Percentiles rank a stretch among this genome's conserved stretches.
phyloP scores from a whole-genome alignment of 768 basidiomycete genomes.

The Rhodotorula diobovata region DNA sequence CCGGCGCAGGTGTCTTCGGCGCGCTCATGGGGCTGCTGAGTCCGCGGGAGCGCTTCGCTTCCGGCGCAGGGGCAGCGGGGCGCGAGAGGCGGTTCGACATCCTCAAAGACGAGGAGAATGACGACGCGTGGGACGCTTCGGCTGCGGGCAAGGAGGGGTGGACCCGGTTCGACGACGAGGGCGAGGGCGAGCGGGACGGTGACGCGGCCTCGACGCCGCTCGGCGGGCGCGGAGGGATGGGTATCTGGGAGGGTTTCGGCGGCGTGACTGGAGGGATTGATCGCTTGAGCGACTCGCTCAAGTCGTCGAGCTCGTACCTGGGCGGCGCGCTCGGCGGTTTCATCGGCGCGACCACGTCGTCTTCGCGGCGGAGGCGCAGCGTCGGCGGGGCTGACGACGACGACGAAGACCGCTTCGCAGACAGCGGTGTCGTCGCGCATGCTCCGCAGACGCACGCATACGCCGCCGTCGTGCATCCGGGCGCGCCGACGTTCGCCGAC shows the following conservation, averaged over 20 bases:
- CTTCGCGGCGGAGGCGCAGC: too few relatives aligned
- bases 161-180: slow-evolving; percentile 19
- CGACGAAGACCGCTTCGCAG: not conserved
- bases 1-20: slow-evolving; percentile 1
- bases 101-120: slow-evolving; percentile 30
- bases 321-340: slow-evolving; percentile 32
- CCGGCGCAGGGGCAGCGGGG: not conserved
- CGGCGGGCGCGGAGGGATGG: slow-evolving; percentile 11
- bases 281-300: not conserved
- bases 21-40: not conserved
- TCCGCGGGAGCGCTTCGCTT: not conserved
- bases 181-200: not conserved
- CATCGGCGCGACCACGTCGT: not conserved
- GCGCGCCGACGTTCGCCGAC: not conserved
- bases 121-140: not conserved
- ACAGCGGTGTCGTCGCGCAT: not conserved
- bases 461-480: not conserved
- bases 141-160: slow-evolving; percentile 4
- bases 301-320: slow-evolving; percentile 15
- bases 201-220: not conserved
- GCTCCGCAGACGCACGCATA: not conserved
- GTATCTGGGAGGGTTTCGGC: slow-evolving; percentile 27
- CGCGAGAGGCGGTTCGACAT: slow-evolving; percentile 28
- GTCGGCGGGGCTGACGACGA: not conserved
- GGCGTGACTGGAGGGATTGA: not conserved